Evolutionary conservation across 345 rosid species (phyloP).

Genomic region (Eucalyptus pauciflora): DNA sequence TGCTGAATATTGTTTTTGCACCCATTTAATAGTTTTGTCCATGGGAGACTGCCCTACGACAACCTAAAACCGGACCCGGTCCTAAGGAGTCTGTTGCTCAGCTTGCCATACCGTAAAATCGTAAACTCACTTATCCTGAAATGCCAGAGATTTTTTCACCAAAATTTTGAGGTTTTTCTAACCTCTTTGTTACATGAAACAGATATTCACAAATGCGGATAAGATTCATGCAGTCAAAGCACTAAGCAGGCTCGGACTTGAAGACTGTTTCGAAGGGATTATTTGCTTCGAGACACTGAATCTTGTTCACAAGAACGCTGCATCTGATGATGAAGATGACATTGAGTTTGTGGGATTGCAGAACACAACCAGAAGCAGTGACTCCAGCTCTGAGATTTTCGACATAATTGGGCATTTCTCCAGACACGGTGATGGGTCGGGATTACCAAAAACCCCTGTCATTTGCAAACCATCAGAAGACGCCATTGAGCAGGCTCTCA

Average conservation of each 20-base stretch:
- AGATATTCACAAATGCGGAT: constrained; percentile 97
- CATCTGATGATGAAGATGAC: constrained; percentile 42
- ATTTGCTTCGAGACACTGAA: constrained; percentile 92
- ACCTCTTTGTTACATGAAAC: background rate
- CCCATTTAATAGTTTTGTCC: constrained; percentile 39
- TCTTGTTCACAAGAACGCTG: constrained; percentile 28
- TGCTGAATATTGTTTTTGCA: background rate
- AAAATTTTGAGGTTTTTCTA: background rate
- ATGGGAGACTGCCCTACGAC: constrained; percentile 87
- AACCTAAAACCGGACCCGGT: constrained; percentile 86
- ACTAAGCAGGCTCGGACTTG: constrained; percentile 64
- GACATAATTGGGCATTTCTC: constrained; percentile 53
- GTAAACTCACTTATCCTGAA: constrained; percentile 21
- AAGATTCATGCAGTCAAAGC: constrained; percentile 58
- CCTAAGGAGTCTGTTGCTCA: constrained; percentile 57
- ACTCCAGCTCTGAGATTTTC: constrained; percentile 19
- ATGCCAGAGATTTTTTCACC: background rate
- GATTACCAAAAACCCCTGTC: constrained; percentile 59
- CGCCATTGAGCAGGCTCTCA: constrained; percentile 48
- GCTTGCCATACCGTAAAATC: constrained; percentile 74
- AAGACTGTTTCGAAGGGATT: constrained; percentile 90
- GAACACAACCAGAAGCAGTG: background rate
- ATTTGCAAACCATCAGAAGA: constrained; percentile 63
- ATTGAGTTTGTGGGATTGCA: constrained; percentile 25
- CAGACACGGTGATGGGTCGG: constrained; percentile 11